Evolutionary conservation across 2,329 filamentous ascomycete genomes (phyloP).

Genomic region (Keithomyces neogunnii): DNA sequence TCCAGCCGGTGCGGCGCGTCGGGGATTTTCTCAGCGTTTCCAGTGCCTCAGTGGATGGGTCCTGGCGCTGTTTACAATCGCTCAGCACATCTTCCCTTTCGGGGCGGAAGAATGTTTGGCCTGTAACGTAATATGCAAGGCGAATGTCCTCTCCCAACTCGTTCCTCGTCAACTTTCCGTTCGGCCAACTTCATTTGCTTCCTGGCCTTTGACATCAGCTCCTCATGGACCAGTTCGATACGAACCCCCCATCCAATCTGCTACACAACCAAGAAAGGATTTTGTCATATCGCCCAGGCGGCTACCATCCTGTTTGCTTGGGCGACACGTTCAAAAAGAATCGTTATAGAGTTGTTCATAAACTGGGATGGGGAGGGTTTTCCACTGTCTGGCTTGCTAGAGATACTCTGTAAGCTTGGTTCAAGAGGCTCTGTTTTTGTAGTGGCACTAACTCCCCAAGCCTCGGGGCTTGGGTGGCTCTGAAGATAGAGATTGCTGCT

Average conservation of each 20-base stretch:
- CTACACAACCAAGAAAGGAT: not conserved
- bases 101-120: too few species aligned
- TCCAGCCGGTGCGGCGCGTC: conserved; percentile 76
- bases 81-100: too few species aligned
- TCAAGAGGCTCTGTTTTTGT: not conserved
- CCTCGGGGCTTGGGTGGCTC: conserved; percentile 1
- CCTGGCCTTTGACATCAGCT: not conserved
- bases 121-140: too few species aligned
- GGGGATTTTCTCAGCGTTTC: conserved; percentile 29
- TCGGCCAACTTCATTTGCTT: too few species aligned
- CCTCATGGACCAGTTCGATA: conserved; percentile 1
- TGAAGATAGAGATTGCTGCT: conserved; percentile 1
- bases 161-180: too few species aligned
- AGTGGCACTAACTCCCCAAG: not conserved
- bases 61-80: too few species aligned
- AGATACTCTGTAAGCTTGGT: too few species aligned
- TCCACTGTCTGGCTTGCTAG: not conserved
- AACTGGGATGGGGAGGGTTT: conserved; percentile 2
- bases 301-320: not conserved
- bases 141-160: too few species aligned
- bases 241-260: not conserved
- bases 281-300: not conserved
- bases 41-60: too few species aligned
- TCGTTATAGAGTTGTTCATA: not conserved
- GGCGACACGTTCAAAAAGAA: not conserved